Evolutionary conservation across 768 basidiomycete genomes (phyloP), one percentile per base, ranked within the genome.

Genomic region (Auriscalpium vulgare): DNA sequence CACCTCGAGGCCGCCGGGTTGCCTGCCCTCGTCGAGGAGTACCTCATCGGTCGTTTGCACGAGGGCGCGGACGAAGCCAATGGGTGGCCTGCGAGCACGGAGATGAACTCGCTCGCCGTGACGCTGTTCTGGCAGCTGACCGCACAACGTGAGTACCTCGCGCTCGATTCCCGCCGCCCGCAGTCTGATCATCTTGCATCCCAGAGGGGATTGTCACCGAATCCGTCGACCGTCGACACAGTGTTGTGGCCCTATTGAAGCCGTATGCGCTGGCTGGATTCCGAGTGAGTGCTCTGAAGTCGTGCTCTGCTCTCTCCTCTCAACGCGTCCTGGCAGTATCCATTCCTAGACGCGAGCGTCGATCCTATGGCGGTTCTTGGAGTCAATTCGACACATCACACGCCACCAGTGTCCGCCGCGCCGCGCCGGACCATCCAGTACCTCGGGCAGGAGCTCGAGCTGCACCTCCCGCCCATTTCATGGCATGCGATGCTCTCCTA

Each of bases 61-160:
- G 21, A 19, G 3, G 56, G 56, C 37, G 50, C 36, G 16, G 49
- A 56, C 51, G 37, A 47, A 16, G 55, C 23, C 34, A 47, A 55
- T 44, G 48, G 50, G 21, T 60, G 59, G 61, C 59, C 61, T 10
- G 23, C 34, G 11, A 59, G 49, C 40, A 55, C 60, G 45, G 38
- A 44, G 47, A 57, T 47, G 46, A 57, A 57, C 16, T 21, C 56
- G 9, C 56, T 62, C 36, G 61, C 48, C 34, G 59, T 61, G 14
- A 56, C 61, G 5, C 48, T 62, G n/a, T 57, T 61, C 43, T 62
- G 61, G 59, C 59, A 62, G 46, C 48, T 53, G 60, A 59, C 54
- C 52, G 51, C 16, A 47, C 51, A 34, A 49, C n/a, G n/a, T 50
- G n/a, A 48, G 49, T 52, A 36, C 49, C 38, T 45, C 47, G 38